These are phyloP conservation scores for Dimocarpus longan DNA, from an alignment of 345 rosid species.

Conservation along the genomic window DNA sequence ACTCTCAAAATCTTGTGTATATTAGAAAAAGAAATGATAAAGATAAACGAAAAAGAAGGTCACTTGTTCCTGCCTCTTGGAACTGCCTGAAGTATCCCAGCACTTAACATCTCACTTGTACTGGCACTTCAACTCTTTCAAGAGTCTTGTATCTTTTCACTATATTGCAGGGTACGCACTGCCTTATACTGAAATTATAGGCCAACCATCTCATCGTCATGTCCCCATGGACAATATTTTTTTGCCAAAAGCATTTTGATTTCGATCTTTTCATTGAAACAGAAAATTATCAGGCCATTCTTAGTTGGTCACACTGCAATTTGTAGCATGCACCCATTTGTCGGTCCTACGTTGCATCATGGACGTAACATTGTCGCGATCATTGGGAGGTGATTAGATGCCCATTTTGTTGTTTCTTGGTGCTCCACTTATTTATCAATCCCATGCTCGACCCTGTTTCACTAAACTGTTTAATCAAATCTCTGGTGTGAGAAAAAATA, in stretches of 20 bases:
- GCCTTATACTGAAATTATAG: neutral
- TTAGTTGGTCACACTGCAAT: conserved; percentile 13
- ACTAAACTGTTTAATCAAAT: neutral
- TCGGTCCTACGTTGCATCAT: conserved; percentile 17
- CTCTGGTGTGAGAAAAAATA: neutral
- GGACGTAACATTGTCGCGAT: conserved; percentile 1
- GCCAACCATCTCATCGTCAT: neutral
- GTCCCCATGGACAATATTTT: neutral
- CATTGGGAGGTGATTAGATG: conserved; percentile 35
- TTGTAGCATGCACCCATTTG: conserved; percentile 14
- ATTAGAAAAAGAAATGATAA: neutral
- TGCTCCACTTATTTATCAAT: conserved; percentile 8
- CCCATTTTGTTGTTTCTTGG: conserved; percentile 20
- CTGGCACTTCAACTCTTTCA: no score
- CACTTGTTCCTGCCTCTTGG: conserved; percentile 16
- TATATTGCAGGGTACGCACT: neutral
- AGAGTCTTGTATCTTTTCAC: neutral
- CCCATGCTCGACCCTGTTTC: neutral
- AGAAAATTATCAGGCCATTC: conserved; percentile 10
- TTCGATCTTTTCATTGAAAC: neutral
- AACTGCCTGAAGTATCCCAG: conserved; percentile 10
- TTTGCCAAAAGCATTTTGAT: neutral
- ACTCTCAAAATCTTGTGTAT: neutral
- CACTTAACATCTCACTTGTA: neutral
- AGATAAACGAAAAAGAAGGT: neutral